Base-by-base conservation (phyloP, 164 flowering plant genomes). In the Aristolochia californica region DNA sequence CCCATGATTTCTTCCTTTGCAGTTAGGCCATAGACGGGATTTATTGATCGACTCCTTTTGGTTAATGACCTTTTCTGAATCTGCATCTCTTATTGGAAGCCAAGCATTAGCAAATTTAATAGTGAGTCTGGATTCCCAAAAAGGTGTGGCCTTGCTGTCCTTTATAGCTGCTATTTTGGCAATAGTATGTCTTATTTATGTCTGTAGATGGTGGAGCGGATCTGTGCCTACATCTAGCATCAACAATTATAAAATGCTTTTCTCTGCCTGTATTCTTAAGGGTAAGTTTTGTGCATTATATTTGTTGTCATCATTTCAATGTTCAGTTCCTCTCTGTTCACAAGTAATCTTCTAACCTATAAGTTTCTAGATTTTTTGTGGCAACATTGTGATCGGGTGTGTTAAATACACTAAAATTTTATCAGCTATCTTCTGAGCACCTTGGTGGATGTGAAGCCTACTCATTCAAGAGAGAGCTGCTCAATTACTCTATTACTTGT, bases 61-160 rank as follows among this genome's bases (percentile, higher is more conserved):
- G 97, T 65, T 85, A 43, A 89, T 89, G 97, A 75, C 77, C 20
- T 83, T 87, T 66, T 75, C 68, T 54, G 87, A 83, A 70, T 82
- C 97, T 56, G 90, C 76, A 44, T 81, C 83, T 60, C 70, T 80
- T 14, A 75, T 93, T 68, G 97, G 85, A 64, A 84, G 94, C 74
- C 98, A 89, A 66, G 63, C 77, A 55, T 75, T 89, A 50, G 81
- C 79, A 30, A 93, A 93, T 78, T 85, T 75, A 71, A 63, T 85
- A 43, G 53, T 79, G 61, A 76, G 76, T 59, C 27, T 62, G 64
- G 62, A 69, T 62, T 48, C 62, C 24, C 62, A 74, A 67, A 75
- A 65, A 48, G 77, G 70, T 52, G 60, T 77, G 8, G 59, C 23
- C 54, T 71, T 73, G 61, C 70, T 82, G 65, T 78, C 74, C 18